phyloP scores from a whole-genome alignment of 2,329 filamentous ascomycete genomes.

The Talaromyces funiculosus region DNA sequence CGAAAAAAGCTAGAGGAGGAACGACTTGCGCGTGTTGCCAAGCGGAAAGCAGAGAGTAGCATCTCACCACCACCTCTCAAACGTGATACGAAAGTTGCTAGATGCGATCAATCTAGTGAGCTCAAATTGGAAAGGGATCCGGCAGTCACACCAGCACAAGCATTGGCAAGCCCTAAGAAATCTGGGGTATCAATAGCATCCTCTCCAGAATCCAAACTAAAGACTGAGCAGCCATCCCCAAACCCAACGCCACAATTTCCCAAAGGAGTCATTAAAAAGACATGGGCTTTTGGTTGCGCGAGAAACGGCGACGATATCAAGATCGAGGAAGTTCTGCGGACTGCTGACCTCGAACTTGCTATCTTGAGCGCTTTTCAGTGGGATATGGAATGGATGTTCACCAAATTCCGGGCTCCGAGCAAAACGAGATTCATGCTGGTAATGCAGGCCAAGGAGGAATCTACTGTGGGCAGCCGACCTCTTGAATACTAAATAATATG shows the following conservation, averaged over 20 bases:
- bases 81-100: slow-evolving; percentile 23
- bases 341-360: slow-evolving; percentile 64
- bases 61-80: slow-evolving; percentile 29
- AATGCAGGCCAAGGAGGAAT: slow-evolving; percentile 54
- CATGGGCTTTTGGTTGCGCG: slow-evolving; percentile 62
- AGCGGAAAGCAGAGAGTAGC: slow-evolving; percentile 49
- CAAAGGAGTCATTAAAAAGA: slow-evolving; percentile 69
- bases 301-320: slow-evolving; percentile 68
- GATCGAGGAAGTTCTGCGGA: slow-evolving; percentile 80
- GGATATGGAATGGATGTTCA: slow-evolving; percentile 73
- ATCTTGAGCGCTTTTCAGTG: slow-evolving; percentile 84
- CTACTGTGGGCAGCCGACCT: slow-evolving; percentile 29
- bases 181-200: neutral
- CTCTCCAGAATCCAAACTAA: neutral
- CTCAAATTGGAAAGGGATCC: neutral
- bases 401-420: slow-evolving; percentile 57
- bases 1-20: slow-evolving; percentile 82
- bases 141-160: neutral
- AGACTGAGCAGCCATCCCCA: neutral
- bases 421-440: slow-evolving; percentile 59
- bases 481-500: neutral
- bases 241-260: slow-evolving; percentile 43
- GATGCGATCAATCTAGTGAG: slow-evolving; percentile 9
- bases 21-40: slow-evolving; percentile 61
- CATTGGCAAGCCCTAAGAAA: neutral